Conservation (phyloP, 371 early-diverging fungal genomes). For the Mortierella sp. region DNA sequence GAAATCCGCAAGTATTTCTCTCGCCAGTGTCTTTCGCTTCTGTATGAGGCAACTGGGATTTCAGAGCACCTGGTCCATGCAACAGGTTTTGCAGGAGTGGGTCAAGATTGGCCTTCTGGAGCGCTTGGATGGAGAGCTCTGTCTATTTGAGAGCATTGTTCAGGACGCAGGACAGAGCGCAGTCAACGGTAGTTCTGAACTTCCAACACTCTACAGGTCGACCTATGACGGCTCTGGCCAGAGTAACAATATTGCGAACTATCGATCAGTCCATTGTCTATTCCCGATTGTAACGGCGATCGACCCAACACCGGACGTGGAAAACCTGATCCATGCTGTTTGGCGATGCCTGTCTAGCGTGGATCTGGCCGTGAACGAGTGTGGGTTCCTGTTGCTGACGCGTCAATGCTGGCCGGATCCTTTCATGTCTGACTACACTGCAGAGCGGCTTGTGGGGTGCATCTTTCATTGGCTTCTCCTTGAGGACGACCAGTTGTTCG, state of each 20-base stretch:
- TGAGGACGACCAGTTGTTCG: conserved; percentile 61
- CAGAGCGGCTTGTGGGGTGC: conserved; percentile 60
- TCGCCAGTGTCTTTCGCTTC: conserved; percentile 36
- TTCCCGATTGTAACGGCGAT: conserved; percentile 68
- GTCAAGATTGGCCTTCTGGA: conserved; percentile 67
- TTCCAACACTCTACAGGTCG: conserved; percentile 29
- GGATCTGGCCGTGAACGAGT: conserved; percentile 67
- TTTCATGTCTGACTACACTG: conserved; percentile 64
- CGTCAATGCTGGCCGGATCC: conserved; percentile 72
- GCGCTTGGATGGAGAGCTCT: conserved; percentile 62
- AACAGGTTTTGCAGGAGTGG: conserved; percentile 64
- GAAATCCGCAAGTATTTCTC: conserved; percentile 14
- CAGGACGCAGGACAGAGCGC: conserved; percentile 2
- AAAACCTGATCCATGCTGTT: conserved; percentile 62
- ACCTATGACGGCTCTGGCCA: conserved; percentile 21
- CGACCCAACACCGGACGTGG: conserved; percentile 61
- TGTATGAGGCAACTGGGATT: conserved; percentile 35
- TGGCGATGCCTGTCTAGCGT: conserved; percentile 65
- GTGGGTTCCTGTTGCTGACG: conserved; percentile 61
- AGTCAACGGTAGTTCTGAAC: background rate
- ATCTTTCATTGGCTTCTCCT: conserved; percentile 65
- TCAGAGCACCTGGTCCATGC: conserved; percentile 35
- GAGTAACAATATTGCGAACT: background rate
- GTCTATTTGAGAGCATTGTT: conserved; percentile 53
- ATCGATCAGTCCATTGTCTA: conserved; percentile 55